Base-by-base conservation (phyloP, 257 asterid species). In the Fraxinus quadrangulata region DNA sequence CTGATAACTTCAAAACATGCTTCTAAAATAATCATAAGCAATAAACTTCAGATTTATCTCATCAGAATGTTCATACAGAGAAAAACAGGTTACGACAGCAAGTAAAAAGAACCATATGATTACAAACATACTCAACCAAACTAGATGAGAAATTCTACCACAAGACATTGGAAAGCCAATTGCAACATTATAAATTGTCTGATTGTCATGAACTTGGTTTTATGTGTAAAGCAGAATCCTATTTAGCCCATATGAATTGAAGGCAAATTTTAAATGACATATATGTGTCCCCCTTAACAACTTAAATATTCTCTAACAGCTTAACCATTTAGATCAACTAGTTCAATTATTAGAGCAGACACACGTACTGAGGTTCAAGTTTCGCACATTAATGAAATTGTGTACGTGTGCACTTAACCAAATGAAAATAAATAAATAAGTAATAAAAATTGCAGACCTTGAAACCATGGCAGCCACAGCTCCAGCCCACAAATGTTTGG, bases 401-500 rank as follows among this genome's bases (percentile, higher is more conserved):
- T 11, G 14, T 12, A 11, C 14, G 16, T 42, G 49, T 11, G 34
- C 19, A 24, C 72, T 26, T 63, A 24, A 75, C 79, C 31, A 56
- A 28, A 26, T n/a, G 10, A 10, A 24, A 49, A 42, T 11, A 33
- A 30, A 63, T 23, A 72, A 70, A 63, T 7, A 6, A 24, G 23
- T 36, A 78, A 24, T 56, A 63, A 72, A 39, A 19, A 23, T 12
- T 77, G 33, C 47, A 71, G 34, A 91, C 99, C 99, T 90, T 16
- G 99, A 86, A 81, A 95, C 92, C 99, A 90, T 93, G 42, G 99
- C 97, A 56, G 99, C 96, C 31, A 89, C 89, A 69, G 97, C 99
- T 51, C 99, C 99, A 19, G 99, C 92, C 96, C 99, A 95, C 80
- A 95, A 88, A 86, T 95, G 99, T 83, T 91, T 93, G 84, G 92